These are phyloP conservation scores for Tetrahymena thermophila DNA, from an alignment of 73 alveolate genomes.

Conservation along the genomic window DNA sequence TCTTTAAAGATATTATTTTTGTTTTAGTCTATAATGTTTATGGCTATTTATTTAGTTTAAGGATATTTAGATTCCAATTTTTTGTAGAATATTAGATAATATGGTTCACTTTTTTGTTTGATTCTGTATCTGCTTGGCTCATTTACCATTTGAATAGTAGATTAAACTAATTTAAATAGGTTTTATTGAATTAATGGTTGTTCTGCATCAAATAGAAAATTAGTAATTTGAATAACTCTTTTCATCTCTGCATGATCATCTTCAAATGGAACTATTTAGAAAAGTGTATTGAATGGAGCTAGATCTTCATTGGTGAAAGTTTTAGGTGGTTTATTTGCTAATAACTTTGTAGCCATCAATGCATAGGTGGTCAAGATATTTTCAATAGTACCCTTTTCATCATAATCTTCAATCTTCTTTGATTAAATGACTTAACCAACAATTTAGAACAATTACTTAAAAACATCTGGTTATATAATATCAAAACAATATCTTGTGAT, in stretches of 20 bases:
- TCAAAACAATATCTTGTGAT: background rate
- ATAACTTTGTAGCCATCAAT: background rate
- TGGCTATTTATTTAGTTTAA: background rate
- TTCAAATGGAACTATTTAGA: background rate
- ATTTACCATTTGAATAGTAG: background rate
- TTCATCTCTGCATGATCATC: background rate
- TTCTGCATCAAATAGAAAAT: background rate
- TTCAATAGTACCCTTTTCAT: background rate
- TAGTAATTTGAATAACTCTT: background rate
- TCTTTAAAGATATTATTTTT: background rate
- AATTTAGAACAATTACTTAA: background rate
- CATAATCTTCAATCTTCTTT: background rate
- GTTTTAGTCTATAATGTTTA: background rate
- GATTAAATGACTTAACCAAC: background rate
- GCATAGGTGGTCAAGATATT: background rate
- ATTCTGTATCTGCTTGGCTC: background rate
- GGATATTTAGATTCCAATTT: background rate
- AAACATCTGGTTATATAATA: background rate
- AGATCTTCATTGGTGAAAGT: background rate
- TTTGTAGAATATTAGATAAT: background rate
- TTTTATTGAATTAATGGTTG: background rate
- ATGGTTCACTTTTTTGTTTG: background rate
- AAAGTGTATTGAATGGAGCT: background rate
- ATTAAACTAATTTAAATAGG: background rate
- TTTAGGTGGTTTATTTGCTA: background rate